phyloP scores from a whole-genome alignment of 768 basidiomycete species.

The Megacollybia marginata region DNA sequence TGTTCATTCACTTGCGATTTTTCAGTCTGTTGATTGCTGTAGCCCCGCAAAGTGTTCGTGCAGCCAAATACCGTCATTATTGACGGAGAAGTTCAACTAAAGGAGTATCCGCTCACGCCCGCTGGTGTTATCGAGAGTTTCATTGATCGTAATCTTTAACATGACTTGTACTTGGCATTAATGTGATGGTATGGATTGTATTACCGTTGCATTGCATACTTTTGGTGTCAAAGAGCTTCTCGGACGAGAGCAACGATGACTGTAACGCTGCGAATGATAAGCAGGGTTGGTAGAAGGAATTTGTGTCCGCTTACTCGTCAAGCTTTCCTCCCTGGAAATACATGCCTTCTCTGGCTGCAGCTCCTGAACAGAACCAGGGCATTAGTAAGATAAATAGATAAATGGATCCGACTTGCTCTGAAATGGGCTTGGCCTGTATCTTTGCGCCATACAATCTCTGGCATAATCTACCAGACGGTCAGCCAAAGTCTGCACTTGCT shows the following conservation, averaged over 20 bases:
- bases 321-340: constrained; percentile 70
- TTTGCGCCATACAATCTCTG: constrained; percentile 60
- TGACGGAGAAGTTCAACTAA: constrained; percentile 62
- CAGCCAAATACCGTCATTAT: constrained; percentile 74
- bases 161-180: neutral
- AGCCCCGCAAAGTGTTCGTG: constrained; percentile 83
- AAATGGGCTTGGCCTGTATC: constrained; percentile 63
- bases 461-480: constrained; percentile 68
- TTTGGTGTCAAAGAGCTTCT: constrained; percentile 40
- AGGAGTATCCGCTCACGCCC: constrained; percentile 69
- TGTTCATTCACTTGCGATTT: constrained; percentile 13
- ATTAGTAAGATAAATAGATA: constrained; percentile 1
- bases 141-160: constrained; percentile 59
- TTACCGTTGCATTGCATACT: neutral
- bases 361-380: constrained; percentile 28
- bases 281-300: constrained; percentile 1
- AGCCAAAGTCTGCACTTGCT: constrained; percentile 63
- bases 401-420: constrained; percentile 40
- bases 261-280: constrained; percentile 45
- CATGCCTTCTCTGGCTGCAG: constrained; percentile 59
- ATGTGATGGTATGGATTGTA: neutral
- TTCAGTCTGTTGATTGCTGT: constrained; percentile 3
- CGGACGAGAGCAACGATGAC: constrained; percentile 62
- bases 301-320: constrained; percentile 57
- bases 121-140: constrained; percentile 77